Evolutionary conservation across 495 filamentous ascomycete species (phyloP), one percentile per base, ranked within the genome.

Genomic region (Talaromyces stipitatus): DNA sequence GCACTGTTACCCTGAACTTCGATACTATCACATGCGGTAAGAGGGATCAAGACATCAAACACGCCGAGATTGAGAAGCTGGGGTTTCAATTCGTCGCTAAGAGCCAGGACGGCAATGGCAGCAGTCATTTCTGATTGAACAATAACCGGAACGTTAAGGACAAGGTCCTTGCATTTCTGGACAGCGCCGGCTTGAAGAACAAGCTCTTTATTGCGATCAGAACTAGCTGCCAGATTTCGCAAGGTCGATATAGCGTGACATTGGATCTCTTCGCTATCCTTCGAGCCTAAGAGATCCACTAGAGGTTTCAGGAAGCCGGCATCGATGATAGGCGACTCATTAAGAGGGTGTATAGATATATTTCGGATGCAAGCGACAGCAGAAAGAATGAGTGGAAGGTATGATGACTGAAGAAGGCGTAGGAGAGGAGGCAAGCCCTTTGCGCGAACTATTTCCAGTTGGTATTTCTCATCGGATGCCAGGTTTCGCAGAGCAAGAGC

Each of bases 101-200:
- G 73, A 18, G 94, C 94, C 53, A 98, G 78, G n/a, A 98, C 94
- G 45, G 94, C 94, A 68, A 98, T 97, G 2, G 94, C 94, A 26
- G 94, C 94, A 23, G 94, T 98, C 94, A 98, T 98, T 71, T 98
- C 94, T 20, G 91, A 96, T 66, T 98, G 94, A 4, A 98, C 94
- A 36, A 86, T 92, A 47, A 97, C 80, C 0, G 95, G 91, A 24
- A 97, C 94, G 43, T 95, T 85, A 11, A 98, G 78, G 18, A 98
- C 92, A 38, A 98, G 80, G 63, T 97, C 88, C 72, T 96, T 97
- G 82, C 94, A 98, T 65, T 97, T 97, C 66, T 97, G 91, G 45
- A 98, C 94, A 16, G 94, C 94, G 14, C 95, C 94, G 10, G 94
- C 94, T 71, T 97, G 90, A 38, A 98, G 78, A 4, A 98, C 94